These are phyloP conservation scores for Monilinia vaccinii-corymbosi DNA, from an alignment of 2,329 filamentous ascomycete genomes.

Conservation along the genomic window DNA sequence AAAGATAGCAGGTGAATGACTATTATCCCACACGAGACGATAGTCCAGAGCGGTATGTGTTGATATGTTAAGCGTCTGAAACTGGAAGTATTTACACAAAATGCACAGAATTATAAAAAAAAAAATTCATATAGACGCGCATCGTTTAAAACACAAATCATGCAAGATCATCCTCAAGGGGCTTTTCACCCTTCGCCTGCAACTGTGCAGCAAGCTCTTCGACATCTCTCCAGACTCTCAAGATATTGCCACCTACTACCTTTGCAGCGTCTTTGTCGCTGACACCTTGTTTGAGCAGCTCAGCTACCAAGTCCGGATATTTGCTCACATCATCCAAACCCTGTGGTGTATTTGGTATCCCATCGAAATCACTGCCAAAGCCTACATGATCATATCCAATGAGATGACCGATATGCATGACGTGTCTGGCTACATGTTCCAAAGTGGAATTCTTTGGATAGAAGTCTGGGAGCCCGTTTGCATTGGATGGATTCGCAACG, in stretches of 20 bases:
- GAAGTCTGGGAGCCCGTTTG: constrained; percentile 57
- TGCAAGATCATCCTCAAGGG: constrained; percentile 41
- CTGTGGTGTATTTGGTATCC: constrained; percentile 53
- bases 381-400: constrained; percentile 87
- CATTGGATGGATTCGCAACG: constrained; percentile 39
- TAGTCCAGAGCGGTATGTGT: background rate
- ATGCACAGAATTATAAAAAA: background rate
- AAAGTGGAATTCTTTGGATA: constrained; percentile 64
- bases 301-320: constrained; percentile 69
- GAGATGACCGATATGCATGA: constrained; percentile 69
- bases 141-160: background rate
- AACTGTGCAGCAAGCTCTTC: constrained; percentile 62
- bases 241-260: constrained; percentile 68
- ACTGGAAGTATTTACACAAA: background rate
- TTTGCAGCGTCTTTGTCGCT: constrained; percentile 65
- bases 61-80: background rate
- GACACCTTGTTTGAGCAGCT: constrained; percentile 64
- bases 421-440: constrained; percentile 68
- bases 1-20: background rate
- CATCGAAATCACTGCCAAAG: constrained; percentile 85
- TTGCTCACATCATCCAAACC: constrained; percentile 81
- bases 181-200: constrained; percentile 44
- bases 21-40: background rate
- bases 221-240: constrained; percentile 76
- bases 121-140: background rate